Evolutionary conservation across 1,139 yeast species (phyloP).

Genomic region (Scheffersomyces lignicola): DNA sequence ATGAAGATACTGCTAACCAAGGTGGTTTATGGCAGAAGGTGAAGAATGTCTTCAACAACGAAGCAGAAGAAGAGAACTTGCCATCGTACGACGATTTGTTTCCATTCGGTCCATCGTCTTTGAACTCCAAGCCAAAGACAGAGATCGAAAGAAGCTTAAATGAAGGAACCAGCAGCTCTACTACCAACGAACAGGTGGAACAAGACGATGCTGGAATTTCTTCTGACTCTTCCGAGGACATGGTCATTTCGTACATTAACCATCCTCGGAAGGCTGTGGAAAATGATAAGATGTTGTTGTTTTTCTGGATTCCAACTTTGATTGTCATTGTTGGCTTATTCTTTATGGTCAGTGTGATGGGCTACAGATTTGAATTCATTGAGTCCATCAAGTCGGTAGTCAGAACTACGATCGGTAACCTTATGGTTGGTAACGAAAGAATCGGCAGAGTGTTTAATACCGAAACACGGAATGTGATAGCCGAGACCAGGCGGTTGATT

Average conservation of each 20-base stretch:
- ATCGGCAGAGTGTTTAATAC: constrained; percentile 53
- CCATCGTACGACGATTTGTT: constrained; percentile 84
- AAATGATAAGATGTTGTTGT: constrained; percentile 81
- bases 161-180: constrained; percentile 6
- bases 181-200: constrained; percentile 9
- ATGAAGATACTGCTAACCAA: constrained; percentile 8
- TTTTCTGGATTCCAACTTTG: constrained; percentile 84
- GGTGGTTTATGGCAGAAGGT: constrained; percentile 61
- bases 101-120: constrained; percentile 55
- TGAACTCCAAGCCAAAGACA: constrained; percentile 34
- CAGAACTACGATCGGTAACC: constrained; percentile 56
- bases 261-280: constrained; percentile 65
- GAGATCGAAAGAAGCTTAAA: constrained; percentile 36
- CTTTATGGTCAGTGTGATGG: constrained; percentile 51
- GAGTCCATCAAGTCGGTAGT: constrained; percentile 47
- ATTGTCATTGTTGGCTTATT: constrained; percentile 52
- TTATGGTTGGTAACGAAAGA: constrained; percentile 70
- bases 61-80: constrained; percentile 38
- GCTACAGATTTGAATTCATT: constrained; percentile 42
- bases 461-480: constrained; percentile 10
- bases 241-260: constrained; percentile 55
- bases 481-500: constrained; percentile 6
- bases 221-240: constrained; percentile 53
- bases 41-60: constrained; percentile 53
- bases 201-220: constrained; percentile 24